Base-by-base conservation (phyloP, 805 yeast species). In the Wickerhamomyces bovis region DNA sequence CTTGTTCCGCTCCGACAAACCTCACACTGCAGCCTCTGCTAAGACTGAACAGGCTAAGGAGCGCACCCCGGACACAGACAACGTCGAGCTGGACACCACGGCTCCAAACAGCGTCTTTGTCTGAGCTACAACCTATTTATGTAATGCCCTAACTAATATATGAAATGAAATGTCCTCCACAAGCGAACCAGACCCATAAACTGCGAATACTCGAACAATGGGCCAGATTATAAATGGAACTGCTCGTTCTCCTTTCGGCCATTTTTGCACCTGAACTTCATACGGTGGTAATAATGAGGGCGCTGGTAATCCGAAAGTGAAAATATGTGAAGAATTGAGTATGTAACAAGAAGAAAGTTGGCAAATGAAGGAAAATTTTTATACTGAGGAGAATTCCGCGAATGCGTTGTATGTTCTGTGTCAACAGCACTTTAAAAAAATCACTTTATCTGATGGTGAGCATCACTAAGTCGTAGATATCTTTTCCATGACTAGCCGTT, bases 61-160 rank as follows among this genome's bases (percentile, higher is more conserved):
- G 8, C 16, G 19, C 9, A 22, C 16, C 16, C 26, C 64, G 23
- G 69, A 65, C 45, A 66, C 66, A 8, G 71, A 69, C 50, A 68
- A 69, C 44, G 68, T 64, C 43, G 64, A 53, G n/a, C 52, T 58
- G 3, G 73, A 68, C 47, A 48, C 58, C 16, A 66, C 61, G 8
- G 69, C 68, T 11, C 66, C 69, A 15, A 66, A 68, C 46, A 66
- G 66, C 43, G 45, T 66, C 9, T 54, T 61, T 41, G 35, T 65
- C 36, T 65, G 46, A 51, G 10, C 28, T 25, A 13, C 12, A 13
- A 25, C 30, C 20, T 41, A 13, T 15, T 6, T 42, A 41, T 30
- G 26, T 21, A 18, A 22, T 39, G 20, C 22, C 13, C 20, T 16
- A 19, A 18, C n/a, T 36, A 36, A 20, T 36, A 13, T 13, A 36